Base-by-base conservation (phyloP, 768 basidiomycete species). In the Dendrothele bispora region DNA sequence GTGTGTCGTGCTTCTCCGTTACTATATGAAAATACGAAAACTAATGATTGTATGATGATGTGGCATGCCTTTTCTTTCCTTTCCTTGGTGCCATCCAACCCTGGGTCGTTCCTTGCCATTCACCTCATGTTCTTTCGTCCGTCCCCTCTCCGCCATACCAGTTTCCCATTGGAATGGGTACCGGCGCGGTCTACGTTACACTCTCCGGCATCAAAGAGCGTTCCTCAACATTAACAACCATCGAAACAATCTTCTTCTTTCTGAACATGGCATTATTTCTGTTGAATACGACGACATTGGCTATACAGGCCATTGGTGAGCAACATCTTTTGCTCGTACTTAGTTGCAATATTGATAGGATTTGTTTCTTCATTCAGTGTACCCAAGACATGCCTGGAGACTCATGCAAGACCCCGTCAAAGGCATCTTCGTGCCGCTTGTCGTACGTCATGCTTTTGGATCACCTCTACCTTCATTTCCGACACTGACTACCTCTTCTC, bases 141-240 rank as follows among this genome's bases (percentile, higher is more conserved):
- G 14, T 27, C 30, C 26, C 7, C n/a, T 8, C 39, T 12, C 20
- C 36, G 25, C 24, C 15, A 20, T 39, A n/a, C 1, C 42, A 76
- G 75, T 77, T 76, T 54, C 73, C 74, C 0, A 68, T 78, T 35
- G 74, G 75, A 30, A 75, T 76, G 72, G 74, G 75, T 29, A 76
- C 73, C 7, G 71, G 74, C 39, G 73, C 75, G 5, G 75, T 78
- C 43, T 75, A 75, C 56, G 69, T 76, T n/a, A 70, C 72, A 8
- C 60, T 78, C 22, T 69, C 71, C 4, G 72, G 70, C 22, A 41
- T 74, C 25, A 70, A 71, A 48, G 46, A 61, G 12, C 71, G 64
- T 32, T 62, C 68, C 5, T 20, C 55, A 5, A 47, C 59, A 7
- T 54, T 73, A n/a, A 67, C 61, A 7, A 50, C 50, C 25, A 55